A percentile compares a stretch with the other conserved stretches of the same genome.
Conservation (phyloP, 2,329 filamentous ascomycete genomes). For the Colletotrichum shisoi region DNA sequence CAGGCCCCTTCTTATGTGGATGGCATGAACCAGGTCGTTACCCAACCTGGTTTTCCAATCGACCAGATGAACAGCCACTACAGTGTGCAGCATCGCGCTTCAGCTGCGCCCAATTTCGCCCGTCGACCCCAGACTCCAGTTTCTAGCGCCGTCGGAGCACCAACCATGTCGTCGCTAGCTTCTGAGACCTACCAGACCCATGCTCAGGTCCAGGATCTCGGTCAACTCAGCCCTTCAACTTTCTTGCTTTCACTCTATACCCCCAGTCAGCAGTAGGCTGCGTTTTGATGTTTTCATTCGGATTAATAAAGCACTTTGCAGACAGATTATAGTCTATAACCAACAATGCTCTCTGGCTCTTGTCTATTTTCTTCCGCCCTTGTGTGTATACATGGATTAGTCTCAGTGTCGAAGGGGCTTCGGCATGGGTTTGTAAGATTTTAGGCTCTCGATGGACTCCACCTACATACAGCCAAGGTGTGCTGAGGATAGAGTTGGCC, state of each 20-base stretch:
- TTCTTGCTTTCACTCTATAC: slow-evolving; percentile 34
- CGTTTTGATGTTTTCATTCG: slow-evolving; percentile 29
- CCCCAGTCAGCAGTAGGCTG: slow-evolving; percentile 35
- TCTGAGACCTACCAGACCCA: neutral
- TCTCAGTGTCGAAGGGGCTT: slow-evolving; percentile 14
- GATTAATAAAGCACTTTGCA: slow-evolving; percentile 15
- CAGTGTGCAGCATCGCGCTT: neutral
- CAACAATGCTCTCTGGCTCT: slow-evolving; percentile 11
- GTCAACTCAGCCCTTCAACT: neutral
- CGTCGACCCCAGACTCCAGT: neutral
- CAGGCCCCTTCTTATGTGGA: neutral
- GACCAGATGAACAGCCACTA: neutral
- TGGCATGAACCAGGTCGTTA: neutral
- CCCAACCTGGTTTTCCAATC: neutral
- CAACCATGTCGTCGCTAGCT: no score
- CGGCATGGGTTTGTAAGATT: slow-evolving; percentile 7
- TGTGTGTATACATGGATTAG: slow-evolving; percentile 6
- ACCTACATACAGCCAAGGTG: neutral
- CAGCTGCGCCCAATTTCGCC: neutral
- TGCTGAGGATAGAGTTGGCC: neutral
- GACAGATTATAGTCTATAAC: slow-evolving; percentile 27
- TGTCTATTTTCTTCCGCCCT: neutral
- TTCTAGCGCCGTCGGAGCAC: neutral
- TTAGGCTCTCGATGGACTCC: neutral
- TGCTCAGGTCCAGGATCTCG: neutral